phyloP scores from a whole-genome alignment of 2,329 filamentous ascomycete species.

The Chrysoporthe cubensis region DNA sequence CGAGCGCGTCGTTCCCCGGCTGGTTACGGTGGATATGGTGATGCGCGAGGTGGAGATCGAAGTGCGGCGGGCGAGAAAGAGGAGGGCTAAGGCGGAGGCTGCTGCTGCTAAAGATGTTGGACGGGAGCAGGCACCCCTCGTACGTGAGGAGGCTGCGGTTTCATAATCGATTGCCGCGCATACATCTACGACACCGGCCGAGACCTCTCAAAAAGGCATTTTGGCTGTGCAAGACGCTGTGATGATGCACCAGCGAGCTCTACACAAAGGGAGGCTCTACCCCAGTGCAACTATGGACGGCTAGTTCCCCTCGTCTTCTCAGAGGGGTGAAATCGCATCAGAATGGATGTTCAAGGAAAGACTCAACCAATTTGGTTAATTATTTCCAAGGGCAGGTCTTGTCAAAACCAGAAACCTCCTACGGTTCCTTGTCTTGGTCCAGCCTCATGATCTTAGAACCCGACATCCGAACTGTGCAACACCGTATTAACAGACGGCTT shows the following conservation, averaged over 20 bases:
- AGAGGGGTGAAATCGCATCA: too few species aligned
- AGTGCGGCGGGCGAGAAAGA: conserved; percentile 65
- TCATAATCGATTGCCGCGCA: conserved; percentile 7
- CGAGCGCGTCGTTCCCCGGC: conserved; percentile 58
- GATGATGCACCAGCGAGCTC: not conserved
- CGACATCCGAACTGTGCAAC: too few species aligned
- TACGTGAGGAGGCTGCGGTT: conserved; percentile 12
- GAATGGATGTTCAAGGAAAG: too few species aligned
- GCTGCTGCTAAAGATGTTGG: conserved; percentile 26
- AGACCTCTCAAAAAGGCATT: not conserved
- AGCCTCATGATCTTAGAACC: too few species aligned
- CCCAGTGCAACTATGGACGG: not conserved
- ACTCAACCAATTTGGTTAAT: not conserved
- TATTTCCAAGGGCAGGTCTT: too few species aligned
- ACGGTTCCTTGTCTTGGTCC: too few species aligned
- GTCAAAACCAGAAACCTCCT: too few species aligned
- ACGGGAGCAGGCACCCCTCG: conserved; percentile 2
- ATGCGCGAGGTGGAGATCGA: conserved; percentile 71
- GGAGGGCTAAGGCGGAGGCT: conserved; percentile 51
- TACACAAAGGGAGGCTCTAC: not conserved
- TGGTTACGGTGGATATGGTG: conserved; percentile 61
- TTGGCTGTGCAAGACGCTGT: too few species aligned
- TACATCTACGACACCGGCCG: not conserved
- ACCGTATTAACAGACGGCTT: too few species aligned
- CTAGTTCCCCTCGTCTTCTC: not conserved